These are phyloP conservation scores for Cucurbita argyrosperma DNA, from an alignment of 306 rosid species.

Conservation along the genomic window DNA sequence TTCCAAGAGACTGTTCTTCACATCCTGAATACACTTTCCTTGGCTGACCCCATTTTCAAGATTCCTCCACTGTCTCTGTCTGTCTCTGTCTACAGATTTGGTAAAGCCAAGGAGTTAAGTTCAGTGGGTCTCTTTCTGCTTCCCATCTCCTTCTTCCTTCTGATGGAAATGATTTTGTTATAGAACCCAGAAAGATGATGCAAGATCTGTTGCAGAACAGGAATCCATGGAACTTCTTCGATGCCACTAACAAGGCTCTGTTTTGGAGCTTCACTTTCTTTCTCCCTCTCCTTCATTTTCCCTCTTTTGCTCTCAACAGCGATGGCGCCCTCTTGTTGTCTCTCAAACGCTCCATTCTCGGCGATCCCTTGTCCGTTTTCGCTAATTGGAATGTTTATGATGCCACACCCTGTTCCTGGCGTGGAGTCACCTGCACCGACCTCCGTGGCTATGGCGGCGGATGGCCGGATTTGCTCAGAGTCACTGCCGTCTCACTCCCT, in stretches of 20 bases:
- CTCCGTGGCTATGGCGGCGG: constrained; percentile 12
- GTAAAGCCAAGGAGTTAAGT: too few relatives aligned
- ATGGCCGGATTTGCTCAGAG: constrained; percentile 38
- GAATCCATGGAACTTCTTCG: too few relatives aligned
- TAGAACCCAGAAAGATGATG: constrained; percentile 22
- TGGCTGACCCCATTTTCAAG: not conserved
- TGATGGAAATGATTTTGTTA: constrained; percentile 13
- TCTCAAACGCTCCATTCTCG: constrained; percentile 61
- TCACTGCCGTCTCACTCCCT: constrained; percentile 54
- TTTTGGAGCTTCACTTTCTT: constrained; percentile 17
- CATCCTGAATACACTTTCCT: not conserved
- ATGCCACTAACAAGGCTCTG: constrained; percentile 5
- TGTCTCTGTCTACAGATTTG: not conserved
- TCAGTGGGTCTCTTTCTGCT: constrained; percentile 17
- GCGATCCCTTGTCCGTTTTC: constrained; percentile 58
- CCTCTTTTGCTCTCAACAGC: constrained; percentile 39
- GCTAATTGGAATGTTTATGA: constrained; percentile 57
- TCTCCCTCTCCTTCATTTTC: not conserved
- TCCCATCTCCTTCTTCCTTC: constrained; percentile 25
- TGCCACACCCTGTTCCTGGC: constrained; percentile 74
- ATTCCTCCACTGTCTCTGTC: not conserved
- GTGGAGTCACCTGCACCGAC: constrained; percentile 59
- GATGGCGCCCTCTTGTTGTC: constrained; percentile 59
- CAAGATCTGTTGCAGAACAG: not conserved
- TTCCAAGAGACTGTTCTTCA: not conserved